Evolutionary conservation across 371 early-diverging fungal genomes (phyloP).

Genomic region (Apophysomyces trapeziformis): DNA sequence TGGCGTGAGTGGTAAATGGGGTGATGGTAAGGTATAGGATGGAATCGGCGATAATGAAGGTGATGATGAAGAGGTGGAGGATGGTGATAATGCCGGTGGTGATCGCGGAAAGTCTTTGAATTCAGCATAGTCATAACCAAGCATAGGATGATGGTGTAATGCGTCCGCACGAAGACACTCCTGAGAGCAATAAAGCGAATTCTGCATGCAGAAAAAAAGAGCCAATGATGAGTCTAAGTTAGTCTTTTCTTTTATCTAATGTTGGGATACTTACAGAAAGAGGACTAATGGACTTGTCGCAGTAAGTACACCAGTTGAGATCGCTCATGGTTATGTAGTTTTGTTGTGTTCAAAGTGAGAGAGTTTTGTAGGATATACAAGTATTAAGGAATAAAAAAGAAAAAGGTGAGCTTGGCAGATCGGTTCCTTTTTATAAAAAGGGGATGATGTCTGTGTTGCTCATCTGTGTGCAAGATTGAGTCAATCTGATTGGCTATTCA

Average conservation of each 20-base stretch:
- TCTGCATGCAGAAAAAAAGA: constrained; percentile 11
- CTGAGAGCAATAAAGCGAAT: constrained; percentile 34
- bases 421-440: not conserved
- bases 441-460: not conserved
- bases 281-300: not conserved
- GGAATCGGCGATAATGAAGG: not conserved
- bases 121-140: constrained; percentile 26
- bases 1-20: not conserved
- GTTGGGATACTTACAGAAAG: not conserved
- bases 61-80: not conserved
- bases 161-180: constrained; percentile 31
- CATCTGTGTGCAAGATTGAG: not conserved
- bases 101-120: constrained; percentile 17
- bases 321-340: not conserved
- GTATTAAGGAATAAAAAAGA: not conserved
- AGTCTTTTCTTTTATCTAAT: too few relatives aligned
- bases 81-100: not conserved
- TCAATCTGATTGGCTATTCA: not conserved
- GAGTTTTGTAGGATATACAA: not conserved
- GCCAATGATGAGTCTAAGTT: not conserved
- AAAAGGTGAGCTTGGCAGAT: not conserved
- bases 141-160: constrained; percentile 22
- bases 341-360: too few relatives aligned
- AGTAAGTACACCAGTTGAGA: not conserved
- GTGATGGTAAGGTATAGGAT: not conserved